These are phyloP conservation scores for Aspergillus novoparasiticus DNA, from an alignment of 2,329 filamentous ascomycete species.

Conservation along the genomic window DNA sequence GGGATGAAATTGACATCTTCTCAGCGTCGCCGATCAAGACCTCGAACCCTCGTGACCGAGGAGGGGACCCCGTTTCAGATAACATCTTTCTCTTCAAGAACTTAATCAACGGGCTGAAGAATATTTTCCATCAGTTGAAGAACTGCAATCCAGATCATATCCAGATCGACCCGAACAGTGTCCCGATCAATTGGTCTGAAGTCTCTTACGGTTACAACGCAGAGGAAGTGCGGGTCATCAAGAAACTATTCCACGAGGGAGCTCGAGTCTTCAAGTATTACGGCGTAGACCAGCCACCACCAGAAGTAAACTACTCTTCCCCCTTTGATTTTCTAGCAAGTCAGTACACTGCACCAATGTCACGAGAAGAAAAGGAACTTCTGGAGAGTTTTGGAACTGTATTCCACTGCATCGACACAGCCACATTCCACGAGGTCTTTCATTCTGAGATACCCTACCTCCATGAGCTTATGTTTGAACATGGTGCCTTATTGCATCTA, in stretches of 20 bases:
- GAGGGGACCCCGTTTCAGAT: constrained; percentile 86
- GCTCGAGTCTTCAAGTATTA: constrained; percentile 97
- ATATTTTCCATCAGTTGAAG: constrained; percentile 92
- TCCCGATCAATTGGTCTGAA: constrained; percentile 89
- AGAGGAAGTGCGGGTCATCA: constrained; percentile 93
- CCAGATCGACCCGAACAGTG: constrained; percentile 73
- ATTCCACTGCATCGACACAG: constrained; percentile 97
- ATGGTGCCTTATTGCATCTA: constrained; percentile 89
- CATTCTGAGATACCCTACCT: constrained; percentile 95
- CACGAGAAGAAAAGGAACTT: constrained; percentile 95
- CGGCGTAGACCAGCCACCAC: constrained; percentile 76
- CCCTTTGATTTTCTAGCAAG: constrained; percentile 92
- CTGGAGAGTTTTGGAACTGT: constrained; percentile 97
- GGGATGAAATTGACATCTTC: constrained; percentile 99
- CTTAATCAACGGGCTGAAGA: constrained; percentile 91
- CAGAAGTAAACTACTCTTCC: constrained; percentile 74
- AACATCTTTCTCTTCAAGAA: constrained; percentile 99
- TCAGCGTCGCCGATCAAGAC: constrained; percentile 95
- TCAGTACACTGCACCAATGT: constrained; percentile 90
- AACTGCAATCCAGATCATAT: constrained; percentile 75
- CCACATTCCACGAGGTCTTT: constrained; percentile 98
- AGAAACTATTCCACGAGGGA: constrained; percentile 96
- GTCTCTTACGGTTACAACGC: constrained; percentile 96
- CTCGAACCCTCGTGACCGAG: constrained; percentile 84
- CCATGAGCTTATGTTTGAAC: constrained; percentile 97